These are phyloP conservation scores for Panicum virgatum DNA, from an alignment of 202 grass and related monocot genomes.

Conservation along the genomic window DNA sequence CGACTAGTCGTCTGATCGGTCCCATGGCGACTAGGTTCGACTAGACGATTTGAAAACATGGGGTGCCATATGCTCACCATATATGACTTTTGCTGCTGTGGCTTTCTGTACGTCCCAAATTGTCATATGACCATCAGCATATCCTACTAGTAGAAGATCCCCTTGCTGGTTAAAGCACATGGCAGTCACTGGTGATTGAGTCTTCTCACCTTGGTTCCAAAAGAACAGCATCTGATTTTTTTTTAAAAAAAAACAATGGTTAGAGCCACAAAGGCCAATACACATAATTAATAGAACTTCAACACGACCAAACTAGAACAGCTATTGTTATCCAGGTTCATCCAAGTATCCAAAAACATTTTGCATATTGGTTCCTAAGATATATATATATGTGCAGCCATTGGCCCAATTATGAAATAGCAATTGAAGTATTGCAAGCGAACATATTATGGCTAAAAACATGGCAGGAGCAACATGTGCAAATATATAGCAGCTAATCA, in stretches of 20 bases:
- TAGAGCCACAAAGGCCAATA: slow-evolving; percentile 25
- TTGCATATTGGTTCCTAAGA: slow-evolving; percentile 9
- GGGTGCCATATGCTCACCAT: slow-evolving; percentile 83
- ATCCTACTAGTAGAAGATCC: slow-evolving; percentile 89
- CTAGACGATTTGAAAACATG: too few relatives aligned
- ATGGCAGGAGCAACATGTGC: background rate
- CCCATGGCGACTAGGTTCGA: too few relatives aligned
- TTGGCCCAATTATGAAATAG: background rate
- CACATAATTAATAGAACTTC: background rate
- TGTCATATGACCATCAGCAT: slow-evolving; percentile 88
- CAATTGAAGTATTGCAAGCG: background rate
- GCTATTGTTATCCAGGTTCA: background rate
- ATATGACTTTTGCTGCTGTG: slow-evolving; percentile 75
- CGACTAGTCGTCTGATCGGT: too few relatives aligned
- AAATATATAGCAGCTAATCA: background rate
- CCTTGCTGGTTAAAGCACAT: slow-evolving; percentile 99
- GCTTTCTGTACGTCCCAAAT: slow-evolving; percentile 93
- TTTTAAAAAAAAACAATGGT: slow-evolving; percentile 2
- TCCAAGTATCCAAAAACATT: slow-evolving; percentile 9
- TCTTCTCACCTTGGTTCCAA: slow-evolving; percentile 90
- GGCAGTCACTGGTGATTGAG: slow-evolving; percentile 80
- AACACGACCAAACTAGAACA: slow-evolving; percentile 11
- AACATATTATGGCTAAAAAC: slow-evolving; percentile 12
- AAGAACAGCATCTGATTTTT: slow-evolving; percentile 77
- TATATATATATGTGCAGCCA: slow-evolving; percentile 25